A percentile compares a stretch with the other conserved stretches of the same genome.
phyloP scores from a whole-genome alignment of 1,284 basidiomycete species.

The Coniferiporia sulphurascens region DNA sequence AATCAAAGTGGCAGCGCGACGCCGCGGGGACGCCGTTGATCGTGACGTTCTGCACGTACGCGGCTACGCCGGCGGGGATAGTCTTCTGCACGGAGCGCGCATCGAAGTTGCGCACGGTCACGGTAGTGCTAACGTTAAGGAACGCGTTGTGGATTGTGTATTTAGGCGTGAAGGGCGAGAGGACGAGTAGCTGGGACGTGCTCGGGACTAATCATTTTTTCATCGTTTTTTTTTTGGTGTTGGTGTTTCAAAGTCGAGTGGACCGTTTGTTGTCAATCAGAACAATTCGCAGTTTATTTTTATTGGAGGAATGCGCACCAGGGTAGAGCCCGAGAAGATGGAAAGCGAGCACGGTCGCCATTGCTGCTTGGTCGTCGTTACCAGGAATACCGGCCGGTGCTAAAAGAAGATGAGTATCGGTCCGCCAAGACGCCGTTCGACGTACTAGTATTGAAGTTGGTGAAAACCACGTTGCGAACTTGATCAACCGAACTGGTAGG shows the following conservation, averaged over 20 bases:
- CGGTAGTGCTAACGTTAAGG: slow-evolving; percentile 36
- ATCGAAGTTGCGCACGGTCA: slow-evolving; percentile 36
- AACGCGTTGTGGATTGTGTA: slow-evolving; percentile 41
- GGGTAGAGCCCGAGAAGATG: slow-evolving; percentile 60
- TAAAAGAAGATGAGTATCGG: slow-evolving; percentile 17
- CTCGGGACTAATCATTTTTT: slow-evolving; percentile 30
- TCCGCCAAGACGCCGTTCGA: not conserved
- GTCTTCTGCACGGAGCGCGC: slow-evolving; percentile 32
- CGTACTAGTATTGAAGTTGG: slow-evolving; percentile 38
- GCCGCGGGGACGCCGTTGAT: slow-evolving; percentile 32
- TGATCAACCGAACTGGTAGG: slow-evolving; percentile 36
- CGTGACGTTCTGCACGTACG: slow-evolving; percentile 36
- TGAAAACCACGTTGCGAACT: slow-evolving; percentile 37
- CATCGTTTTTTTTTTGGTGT: not conserved
- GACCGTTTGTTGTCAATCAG: not conserved
- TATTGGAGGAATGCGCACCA: slow-evolving; percentile 31
- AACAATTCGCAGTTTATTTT: not conserved
- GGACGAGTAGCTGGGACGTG: slow-evolving; percentile 35
- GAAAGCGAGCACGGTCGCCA: slow-evolving; percentile 59
- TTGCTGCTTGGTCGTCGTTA: slow-evolving; percentile 66
- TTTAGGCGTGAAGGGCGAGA: slow-evolving; percentile 38
- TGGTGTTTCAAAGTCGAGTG: not conserved
- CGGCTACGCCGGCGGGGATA: slow-evolving; percentile 32
- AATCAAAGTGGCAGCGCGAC: slow-evolving; percentile 60
- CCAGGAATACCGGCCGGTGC: slow-evolving; percentile 41